Evolutionary conservation across 208 protist species (phyloP), one percentile per base, ranked within the genome.

Genomic region (Endotrypanum monterogeii): DNA sequence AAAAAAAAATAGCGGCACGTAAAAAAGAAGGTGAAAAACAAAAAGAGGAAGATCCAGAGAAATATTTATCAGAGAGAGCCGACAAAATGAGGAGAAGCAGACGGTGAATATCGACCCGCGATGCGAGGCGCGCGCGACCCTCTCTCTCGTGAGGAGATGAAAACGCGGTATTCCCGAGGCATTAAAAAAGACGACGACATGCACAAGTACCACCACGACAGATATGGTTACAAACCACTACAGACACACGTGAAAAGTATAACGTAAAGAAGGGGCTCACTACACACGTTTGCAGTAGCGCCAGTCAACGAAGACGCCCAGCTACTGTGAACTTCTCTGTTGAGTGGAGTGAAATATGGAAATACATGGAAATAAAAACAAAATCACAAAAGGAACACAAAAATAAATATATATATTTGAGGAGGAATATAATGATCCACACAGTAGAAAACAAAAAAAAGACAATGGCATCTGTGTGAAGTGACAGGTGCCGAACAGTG

Each of bases 311-410:
- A 30, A 44, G 8, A 55, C 55, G 50, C 39, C 30, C 28, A 32
- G 6, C 30, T 20, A 71, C 32, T 41, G 23, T 4, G 32, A 2
- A 56, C 54, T 32, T 6, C 41, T 25, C 25, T 68, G 32, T 23
- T 28, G 25, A 68, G 16, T 28, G 7, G 3, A 51, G 37, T 30
- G 56, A 39, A 32, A 69, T 9, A 41, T 67, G 35, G 50, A 60
- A 51, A 67, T 18, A 67, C 20, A 32, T 20, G 58, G 68, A 58
- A 52, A 75, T 73, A 72, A 79, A 39, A 74, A 23, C 74, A 23
- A 62, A 54, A 57, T 61, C 50, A 44, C 60, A 69, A 57, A 55
- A 25, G 12, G 0, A 28, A 67, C 5, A 35, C n/a, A 16, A 39
- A 39, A 39, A 12, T 14, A 46, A 28, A 63, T n/a, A 65, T 28